Evolutionary conservation across 2,329 filamentous ascomycete genomes (phyloP).

Genomic region (Arthrobotrys sphaeroides): DNA sequence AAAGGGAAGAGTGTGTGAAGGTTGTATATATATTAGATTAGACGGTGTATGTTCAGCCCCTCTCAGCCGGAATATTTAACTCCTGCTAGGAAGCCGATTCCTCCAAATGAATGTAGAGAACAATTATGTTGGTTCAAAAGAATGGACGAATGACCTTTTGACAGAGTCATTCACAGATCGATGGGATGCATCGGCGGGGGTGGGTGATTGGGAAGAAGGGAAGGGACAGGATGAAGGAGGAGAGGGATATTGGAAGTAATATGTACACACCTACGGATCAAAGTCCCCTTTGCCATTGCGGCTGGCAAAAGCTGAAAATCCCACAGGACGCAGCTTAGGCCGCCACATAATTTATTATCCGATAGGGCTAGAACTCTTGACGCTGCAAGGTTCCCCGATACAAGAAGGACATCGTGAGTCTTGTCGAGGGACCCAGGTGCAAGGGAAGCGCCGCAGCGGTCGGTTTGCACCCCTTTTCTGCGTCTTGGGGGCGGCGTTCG

Average conservation of each 20-base stretch:
- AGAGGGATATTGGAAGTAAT: slow-evolving; percentile 14
- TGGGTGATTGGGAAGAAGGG: slow-evolving; percentile 16
- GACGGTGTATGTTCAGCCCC: not conserved
- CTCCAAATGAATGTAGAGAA: slow-evolving; percentile 27
- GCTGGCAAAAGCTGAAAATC: slow-evolving; percentile 22
- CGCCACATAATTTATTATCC: slow-evolving; percentile 19
- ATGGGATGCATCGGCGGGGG: slow-evolving; percentile 31
- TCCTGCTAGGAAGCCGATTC: not conserved
- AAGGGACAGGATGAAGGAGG: not conserved
- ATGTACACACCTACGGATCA: slow-evolving; percentile 11
- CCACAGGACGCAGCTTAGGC: not conserved
- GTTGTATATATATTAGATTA: slow-evolving; percentile 18
- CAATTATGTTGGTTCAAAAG: slow-evolving; percentile 27
- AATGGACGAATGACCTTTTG: slow-evolving; percentile 51
- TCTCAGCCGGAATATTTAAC: not conserved
- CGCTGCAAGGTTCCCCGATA: slow-evolving; percentile 14
- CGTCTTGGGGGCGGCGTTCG: not conserved
- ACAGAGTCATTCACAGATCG: slow-evolving; percentile 48
- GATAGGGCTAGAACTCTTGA: slow-evolving; percentile 14
- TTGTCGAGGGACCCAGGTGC: not conserved
- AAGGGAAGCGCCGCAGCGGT: not conserved
- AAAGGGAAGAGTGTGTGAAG: not conserved
- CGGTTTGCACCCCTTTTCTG: slow-evolving; percentile 22
- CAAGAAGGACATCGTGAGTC: slow-evolving; percentile 19
- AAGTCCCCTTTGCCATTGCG: slow-evolving; percentile 30